Conservation (phyloP, 1,139 yeast genomes). For the Scheffersomyces lignicola region DNA sequence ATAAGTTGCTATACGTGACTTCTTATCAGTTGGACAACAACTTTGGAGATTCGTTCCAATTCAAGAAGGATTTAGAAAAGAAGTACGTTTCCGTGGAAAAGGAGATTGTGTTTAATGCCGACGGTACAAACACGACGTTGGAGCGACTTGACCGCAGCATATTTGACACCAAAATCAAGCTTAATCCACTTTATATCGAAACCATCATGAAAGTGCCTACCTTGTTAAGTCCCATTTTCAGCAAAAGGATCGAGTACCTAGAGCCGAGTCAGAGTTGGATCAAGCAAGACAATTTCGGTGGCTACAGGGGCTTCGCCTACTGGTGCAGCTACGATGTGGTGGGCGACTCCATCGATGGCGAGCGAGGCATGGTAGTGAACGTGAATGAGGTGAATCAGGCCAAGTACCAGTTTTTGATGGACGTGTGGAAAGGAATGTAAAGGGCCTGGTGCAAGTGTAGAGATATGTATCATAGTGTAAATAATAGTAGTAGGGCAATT, state of each 20-base stretch:
- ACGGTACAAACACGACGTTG: constrained; percentile 5
- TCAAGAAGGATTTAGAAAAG: constrained; percentile 14
- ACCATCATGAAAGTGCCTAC: constrained; percentile 24
- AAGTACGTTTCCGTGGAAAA: constrained; percentile 14
- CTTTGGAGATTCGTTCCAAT: constrained; percentile 14
- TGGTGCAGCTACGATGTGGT: constrained; percentile 41
- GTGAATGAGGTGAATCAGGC: constrained; percentile 13
- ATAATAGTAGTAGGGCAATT: too few relatives aligned
- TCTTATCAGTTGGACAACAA: constrained; percentile 38
- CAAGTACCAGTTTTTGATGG: constrained; percentile 16
- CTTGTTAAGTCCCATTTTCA: constrained; percentile 15
- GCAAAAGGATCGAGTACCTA: constrained; percentile 11
- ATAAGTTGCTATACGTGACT: constrained; percentile 29
- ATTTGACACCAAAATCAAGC: constrained; percentile 12
- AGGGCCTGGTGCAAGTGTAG: not conserved
- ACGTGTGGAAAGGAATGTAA: constrained; percentile 18
- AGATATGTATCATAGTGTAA: not conserved
- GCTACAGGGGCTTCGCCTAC: constrained; percentile 18
- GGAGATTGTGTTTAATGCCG: constrained; percentile 11
- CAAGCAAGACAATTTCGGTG: constrained; percentile 7
- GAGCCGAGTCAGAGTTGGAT: constrained; percentile 32
- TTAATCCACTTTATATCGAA: constrained; percentile 23
- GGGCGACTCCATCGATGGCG: constrained; percentile 21
- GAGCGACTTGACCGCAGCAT: constrained; percentile 8
- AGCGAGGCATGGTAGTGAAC: constrained; percentile 17